These are phyloP conservation scores for Saccharomyces jurei DNA, from an alignment of 805 yeast genomes.

Conservation along the genomic window DNA sequence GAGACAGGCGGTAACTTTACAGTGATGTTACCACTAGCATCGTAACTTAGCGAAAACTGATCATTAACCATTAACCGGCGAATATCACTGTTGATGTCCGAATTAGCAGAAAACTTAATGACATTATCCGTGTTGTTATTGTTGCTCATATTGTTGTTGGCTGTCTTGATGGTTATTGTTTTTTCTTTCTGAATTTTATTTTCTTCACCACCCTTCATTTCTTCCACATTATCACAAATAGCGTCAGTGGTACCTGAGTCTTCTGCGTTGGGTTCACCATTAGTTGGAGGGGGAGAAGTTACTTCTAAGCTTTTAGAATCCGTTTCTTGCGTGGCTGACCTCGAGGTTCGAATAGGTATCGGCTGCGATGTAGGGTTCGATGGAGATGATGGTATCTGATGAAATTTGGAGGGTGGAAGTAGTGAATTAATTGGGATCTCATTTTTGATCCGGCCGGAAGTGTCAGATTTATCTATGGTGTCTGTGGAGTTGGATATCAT, in stretches of 20 bases:
- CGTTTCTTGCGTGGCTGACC: neutral
- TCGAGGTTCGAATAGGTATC: neutral
- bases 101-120: slow-evolving; percentile 3
- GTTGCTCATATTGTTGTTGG: neutral
- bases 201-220: neutral
- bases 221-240: neutral
- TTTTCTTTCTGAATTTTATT: neutral
- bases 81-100: slow-evolving; percentile 5
- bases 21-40: neutral
- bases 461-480: neutral
- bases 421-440: neutral
- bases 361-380: neutral
- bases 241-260: neutral
- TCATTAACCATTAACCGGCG: slow-evolving; percentile 8
- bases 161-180: slow-evolving; percentile 1
- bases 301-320: neutral
- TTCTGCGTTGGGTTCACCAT: neutral
- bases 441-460: neutral
- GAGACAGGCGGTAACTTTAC: neutral
- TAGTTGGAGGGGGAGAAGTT: neutral
- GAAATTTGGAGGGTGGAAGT: neutral
- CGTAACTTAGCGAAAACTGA: neutral
- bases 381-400: neutral
- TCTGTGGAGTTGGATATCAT: slow-evolving; percentile 8
- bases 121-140: slow-evolving; percentile 8